Conservation (phyloP, 2,329 filamentous ascomycete species). For the Sporothrix luriei region DNA sequence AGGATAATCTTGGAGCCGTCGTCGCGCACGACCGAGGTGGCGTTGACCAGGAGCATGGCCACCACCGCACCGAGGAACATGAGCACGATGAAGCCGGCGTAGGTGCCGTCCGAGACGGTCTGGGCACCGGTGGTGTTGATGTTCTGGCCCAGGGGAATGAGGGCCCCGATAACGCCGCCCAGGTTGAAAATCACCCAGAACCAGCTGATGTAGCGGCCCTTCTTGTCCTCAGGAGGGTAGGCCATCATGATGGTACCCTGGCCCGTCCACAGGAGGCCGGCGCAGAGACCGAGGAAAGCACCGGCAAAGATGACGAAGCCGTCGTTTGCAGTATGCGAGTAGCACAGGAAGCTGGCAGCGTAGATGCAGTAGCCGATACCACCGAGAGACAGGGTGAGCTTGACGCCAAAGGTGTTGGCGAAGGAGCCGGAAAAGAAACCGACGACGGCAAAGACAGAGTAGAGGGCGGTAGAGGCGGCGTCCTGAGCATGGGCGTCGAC, state of each 20-base stretch:
- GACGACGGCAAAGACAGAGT: constrained; percentile 58
- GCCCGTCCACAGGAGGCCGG: constrained; percentile 78
- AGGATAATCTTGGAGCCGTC: constrained; percentile 80
- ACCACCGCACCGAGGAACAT: constrained; percentile 56
- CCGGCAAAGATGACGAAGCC: constrained; percentile 78
- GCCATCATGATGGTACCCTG: constrained; percentile 89
- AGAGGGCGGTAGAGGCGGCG: constrained; percentile 50
- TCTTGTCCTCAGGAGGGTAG: constrained; percentile 77
- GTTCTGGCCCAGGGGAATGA: constrained; percentile 75
- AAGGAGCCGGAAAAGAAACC: constrained; percentile 75
- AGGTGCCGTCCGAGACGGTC: constrained; percentile 38
- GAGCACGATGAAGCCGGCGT: constrained; percentile 38
- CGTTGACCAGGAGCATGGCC: constrained; percentile 70
- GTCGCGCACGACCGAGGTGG: constrained; percentile 69
- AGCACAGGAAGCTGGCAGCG: constrained; percentile 69
- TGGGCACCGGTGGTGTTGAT: constrained; percentile 48
- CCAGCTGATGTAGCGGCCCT: constrained; percentile 85
- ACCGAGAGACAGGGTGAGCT: constrained; percentile 68
- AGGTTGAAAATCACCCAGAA: constrained; percentile 97
- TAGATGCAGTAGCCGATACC: constrained; percentile 79
- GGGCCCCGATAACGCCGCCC: constrained; percentile 81
- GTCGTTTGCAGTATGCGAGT: constrained; percentile 66
- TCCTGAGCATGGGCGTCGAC: constrained; percentile 37
- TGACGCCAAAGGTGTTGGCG: constrained; percentile 74
- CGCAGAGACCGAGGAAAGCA: constrained; percentile 74